Percentiles rank a stretch among this genome's conserved stretches.
phyloP scores from a whole-genome alignment of 1,139 yeast genomes.

The Yamadazyma dendronema region DNA sequence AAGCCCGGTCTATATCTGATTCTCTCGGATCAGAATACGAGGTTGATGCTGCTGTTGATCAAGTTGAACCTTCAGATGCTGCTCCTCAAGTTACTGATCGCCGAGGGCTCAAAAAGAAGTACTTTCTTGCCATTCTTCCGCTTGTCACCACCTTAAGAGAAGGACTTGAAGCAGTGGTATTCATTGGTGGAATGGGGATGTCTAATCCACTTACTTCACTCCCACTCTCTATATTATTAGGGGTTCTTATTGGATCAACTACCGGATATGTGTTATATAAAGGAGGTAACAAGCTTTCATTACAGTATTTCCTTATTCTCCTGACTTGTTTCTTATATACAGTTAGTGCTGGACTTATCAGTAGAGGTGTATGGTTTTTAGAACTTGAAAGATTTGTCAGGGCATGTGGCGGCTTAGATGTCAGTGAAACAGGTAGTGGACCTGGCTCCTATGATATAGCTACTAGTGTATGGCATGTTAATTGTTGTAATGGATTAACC shows the following conservation, averaged over 20 bases:
- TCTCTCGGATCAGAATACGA: constrained; percentile 2
- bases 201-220: constrained; percentile 37
- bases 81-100: constrained; percentile 14
- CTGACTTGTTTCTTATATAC: constrained; percentile 44
- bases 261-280: constrained; percentile 39
- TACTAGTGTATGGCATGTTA: constrained; percentile 89
- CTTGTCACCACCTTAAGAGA: constrained; percentile 46
- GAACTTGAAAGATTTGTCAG: constrained; percentile 68
- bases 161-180: constrained; percentile 49
- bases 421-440: constrained; percentile 85
- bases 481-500: constrained; percentile 89
- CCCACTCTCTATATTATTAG: constrained; percentile 38
- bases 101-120: constrained; percentile 26
- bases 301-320: constrained; percentile 40
- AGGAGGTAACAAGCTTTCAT: constrained; percentile 42
- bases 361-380: constrained; percentile 83
- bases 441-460: constrained; percentile 90
- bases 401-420: constrained; percentile 78
- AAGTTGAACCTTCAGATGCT: constrained; percentile 10
- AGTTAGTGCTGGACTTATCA: constrained; percentile 45
- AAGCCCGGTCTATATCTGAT: constrained; percentile 1
- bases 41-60: constrained; percentile 5
- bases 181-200: constrained; percentile 49
- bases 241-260: constrained; percentile 32
- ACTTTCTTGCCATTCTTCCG: constrained; percentile 42